phyloP scores from a whole-genome alignment of 2,329 filamentous ascomycete species.

The Xylaria sp. region DNA sequence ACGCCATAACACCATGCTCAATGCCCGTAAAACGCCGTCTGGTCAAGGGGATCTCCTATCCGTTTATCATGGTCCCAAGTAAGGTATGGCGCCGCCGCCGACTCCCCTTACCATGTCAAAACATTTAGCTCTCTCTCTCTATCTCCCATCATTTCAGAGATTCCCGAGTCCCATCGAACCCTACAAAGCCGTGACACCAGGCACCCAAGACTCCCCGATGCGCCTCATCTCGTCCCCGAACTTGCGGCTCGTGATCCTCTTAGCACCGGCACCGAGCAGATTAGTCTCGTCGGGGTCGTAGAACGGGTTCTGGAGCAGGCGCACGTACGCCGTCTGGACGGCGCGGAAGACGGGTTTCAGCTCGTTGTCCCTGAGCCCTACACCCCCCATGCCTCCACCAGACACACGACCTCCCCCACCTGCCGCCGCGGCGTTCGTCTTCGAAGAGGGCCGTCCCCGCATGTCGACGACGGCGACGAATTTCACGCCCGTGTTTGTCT shows the following conservation, averaged over 20 bases:
- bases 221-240: slow-evolving; percentile 84
- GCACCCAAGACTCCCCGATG: slow-evolving; percentile 85
- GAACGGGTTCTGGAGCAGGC: slow-evolving; percentile 90
- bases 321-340: slow-evolving; percentile 90
- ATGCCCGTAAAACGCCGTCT: slow-evolving; percentile 24
- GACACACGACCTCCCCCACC: neutral
- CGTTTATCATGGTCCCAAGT: neutral
- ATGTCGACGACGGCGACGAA: slow-evolving; percentile 92
- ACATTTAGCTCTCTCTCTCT: neutral
- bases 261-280: slow-evolving; percentile 56
- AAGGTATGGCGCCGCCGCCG: neutral
- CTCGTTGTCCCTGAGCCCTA: slow-evolving; percentile 83
- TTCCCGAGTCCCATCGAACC: neutral
- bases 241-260: slow-evolving; percentile 78
- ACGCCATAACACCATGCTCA: slow-evolving; percentile 35
- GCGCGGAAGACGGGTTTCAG: slow-evolving; percentile 89
- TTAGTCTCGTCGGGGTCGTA: slow-evolving; percentile 87
- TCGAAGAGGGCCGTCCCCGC: slow-evolving; percentile 68
- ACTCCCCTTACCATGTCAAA: neutral
- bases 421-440: neutral
- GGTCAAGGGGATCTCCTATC: neutral
- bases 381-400: slow-evolving; percentile 46
- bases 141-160: neutral
- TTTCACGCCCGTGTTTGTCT: slow-evolving; percentile 94
- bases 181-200: slow-evolving; percentile 68